Base-by-base conservation (phyloP, 2,329 filamentous ascomycete genomes). In the Aaosphaeria pasadenensis region DNA sequence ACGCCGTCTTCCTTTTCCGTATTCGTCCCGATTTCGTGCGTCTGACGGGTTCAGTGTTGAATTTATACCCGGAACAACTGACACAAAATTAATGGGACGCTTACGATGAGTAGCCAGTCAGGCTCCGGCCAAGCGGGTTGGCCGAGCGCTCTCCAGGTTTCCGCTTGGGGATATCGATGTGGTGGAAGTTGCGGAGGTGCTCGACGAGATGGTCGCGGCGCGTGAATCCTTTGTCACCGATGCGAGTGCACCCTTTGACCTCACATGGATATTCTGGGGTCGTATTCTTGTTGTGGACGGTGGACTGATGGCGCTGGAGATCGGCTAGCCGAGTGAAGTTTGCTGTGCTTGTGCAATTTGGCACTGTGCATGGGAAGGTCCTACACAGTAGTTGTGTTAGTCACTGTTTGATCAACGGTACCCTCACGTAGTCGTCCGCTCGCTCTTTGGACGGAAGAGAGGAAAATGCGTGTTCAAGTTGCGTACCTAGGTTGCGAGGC, bases 141-240 rank as follows among this genome's bases (percentile, higher is more conserved):
- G 64, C 64, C 7, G 53, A 59, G 4, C 64, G 54, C 53, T 69
- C 64, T 6, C 64, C 64, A 4, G 64, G 61, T 43, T 53, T 52
- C 31, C 66, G 53, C 57, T 74, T 75, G 13, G 70, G 71, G 39
- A 74, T 71, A 43, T 77, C 70, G 41, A 74, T 62, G 46, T 77
- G 73, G 58, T 84, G 82, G 50, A 76, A 81, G 39, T 78, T 78
- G 45, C 81, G 69, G 45, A 79, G 61, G 60, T 85, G 82, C 57
- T 84, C 82, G 36, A 72, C 72, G 38, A 82, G 68, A 57, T 84
- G 81, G 56, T 85, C 82, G 45, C 74, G 71, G 5, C 81, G 72
- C 4, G 77, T 77, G 56, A 84, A 84, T 1, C 80, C 81, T 50
- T 66, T 67, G 39, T 63, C 57, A 28, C 55, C 63, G 1, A 67